Evolutionary conservation across 2,329 filamentous ascomycete species (phyloP), one percentile per base, ranked within the genome.

Genomic region (Fusarium pseudonygamai): DNA sequence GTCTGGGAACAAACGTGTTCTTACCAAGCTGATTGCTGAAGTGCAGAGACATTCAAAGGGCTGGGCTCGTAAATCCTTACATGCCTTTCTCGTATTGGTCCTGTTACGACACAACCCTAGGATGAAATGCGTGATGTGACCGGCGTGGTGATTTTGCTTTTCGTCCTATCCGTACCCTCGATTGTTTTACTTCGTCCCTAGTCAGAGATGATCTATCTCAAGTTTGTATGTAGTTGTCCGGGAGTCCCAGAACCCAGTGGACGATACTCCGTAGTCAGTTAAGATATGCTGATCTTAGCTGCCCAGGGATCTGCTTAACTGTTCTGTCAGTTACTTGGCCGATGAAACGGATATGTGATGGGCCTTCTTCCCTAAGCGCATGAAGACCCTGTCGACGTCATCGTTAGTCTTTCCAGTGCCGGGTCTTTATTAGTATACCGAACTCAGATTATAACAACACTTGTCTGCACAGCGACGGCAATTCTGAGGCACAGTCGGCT

Each of bases 401-500:
- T 67, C 46, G 42, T 57, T 32, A 34, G 24, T 45, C 40, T 58
- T 67, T 46, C 24, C 30, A 49, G 58, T 68, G 45, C 52, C 58
- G 60, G 66, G 47, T 61, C 62, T 62, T 69, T 59, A 47, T 65
- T 56, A 62, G 39, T 55, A 60, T 65, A 55, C 42, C 46, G 55
- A 65, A 64, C 45, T 56, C 22, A 42, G 34, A 46, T 24, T 66
- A 47, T 60, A 71, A 69, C 59, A 62, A 43, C 11, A 55, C 47
- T 36, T 47, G 16, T 34, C 37, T 49, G 24, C 18, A 56, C 40
- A 37, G 49, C 47, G 40, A 74, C 59, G 62, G 67, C 61, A 77
- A 52, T 71, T 56, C 50, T 65, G 64, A 74, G 73, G 67, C 69
- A 77, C 61, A 74, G 73, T 66, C 75, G 75, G 75, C 68, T 56